Base-by-base conservation (phyloP, 108 stramenopile species). In the Cyclostephanos invisitatus region DNA sequence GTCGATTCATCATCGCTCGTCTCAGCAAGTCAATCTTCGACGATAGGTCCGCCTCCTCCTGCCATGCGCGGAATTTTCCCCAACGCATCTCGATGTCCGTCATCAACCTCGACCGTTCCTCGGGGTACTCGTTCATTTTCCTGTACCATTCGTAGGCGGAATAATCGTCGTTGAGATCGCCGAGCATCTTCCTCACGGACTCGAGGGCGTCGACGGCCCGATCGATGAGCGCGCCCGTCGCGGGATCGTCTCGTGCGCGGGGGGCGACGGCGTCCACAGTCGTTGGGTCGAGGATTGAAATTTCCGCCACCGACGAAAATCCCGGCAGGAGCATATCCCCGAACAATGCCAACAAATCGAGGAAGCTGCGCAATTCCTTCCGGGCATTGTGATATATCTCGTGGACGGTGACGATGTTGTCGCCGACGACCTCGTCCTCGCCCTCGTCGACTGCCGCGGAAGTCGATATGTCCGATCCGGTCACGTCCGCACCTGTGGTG, bases 321-420 rank as follows among this genome's bases (percentile, higher is more conserved):
- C 61, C 64, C 2, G 71, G 65, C 10, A 81, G 62, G 40, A 81
- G 63, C 50, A 72, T 53, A 22, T 53, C 37, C 10, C 77, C 81
- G 61, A 82, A 78, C 38, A 82, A 49, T 46, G 68, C 73, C 15
- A 78, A 50, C 48, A 62, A 66, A 59, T 82, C 81, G 11, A 78
- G 51, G 35, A 82, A 82, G 46, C 81, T 82, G 14, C 81, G 54
- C 18, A 82, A 37, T 64, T 82, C 81, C 58, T 82, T 82, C 12
- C 81, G 66, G 20, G 78, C 35, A 63, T 82, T 78, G 32, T 82
- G 81, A 63, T 82, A 82, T 15, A 68, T 46, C 36, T 78, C 72
- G 48, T 82, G 81, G 48, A 78, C 77, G 7, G 54, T 49, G 9
- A 46, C 22, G 14, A 22, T 20, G n/a, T n/a, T n/a, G n/a, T n/a